A percentile compares a stretch with the other conserved stretches of the same genome.
These are phyloP conservation scores for Gigaspora rosea DNA, from an alignment of 192 early-diverging fungal genomes.

Conservation along the genomic window DNA sequence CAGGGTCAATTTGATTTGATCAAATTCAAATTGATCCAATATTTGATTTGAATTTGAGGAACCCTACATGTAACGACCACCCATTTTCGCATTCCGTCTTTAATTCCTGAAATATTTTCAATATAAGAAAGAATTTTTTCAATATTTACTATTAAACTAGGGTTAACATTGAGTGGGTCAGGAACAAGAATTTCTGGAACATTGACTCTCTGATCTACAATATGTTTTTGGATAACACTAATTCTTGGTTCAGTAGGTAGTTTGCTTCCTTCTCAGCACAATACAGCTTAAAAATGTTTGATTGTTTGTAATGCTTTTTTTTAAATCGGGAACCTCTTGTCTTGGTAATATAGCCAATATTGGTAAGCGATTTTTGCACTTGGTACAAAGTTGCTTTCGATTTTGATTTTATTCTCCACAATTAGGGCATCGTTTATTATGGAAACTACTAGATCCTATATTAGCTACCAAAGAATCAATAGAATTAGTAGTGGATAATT, in stretches of 20 bases:
- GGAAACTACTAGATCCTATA: neutral
- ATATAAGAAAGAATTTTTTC: conserved; percentile 24
- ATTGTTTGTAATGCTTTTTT: neutral
- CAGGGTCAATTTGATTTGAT: too few relatives aligned
- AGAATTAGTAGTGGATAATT: conserved; percentile 19
- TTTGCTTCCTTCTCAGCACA: neutral
- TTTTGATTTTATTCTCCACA: conserved; percentile 17
- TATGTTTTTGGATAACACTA: conserved; percentile 5
- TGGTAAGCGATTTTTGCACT: neutral
- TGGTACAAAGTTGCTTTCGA: conserved; percentile 25
- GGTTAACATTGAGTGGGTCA: too few relatives aligned
- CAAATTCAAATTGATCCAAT: conserved; percentile 1
- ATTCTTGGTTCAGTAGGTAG: neutral
- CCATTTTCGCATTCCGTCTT: conserved; percentile 20
- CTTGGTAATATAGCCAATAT: conserved; percentile 17
- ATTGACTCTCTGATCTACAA: neutral
- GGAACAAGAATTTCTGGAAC: too few relatives aligned
- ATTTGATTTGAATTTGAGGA: neutral
- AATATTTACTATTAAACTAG: conserved; percentile 16
- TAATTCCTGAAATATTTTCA: conserved; percentile 15
- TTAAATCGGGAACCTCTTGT: neutral
- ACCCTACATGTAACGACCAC: conserved; percentile 4
- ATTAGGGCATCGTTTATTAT: neutral
- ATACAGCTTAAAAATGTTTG: conserved; percentile 9
- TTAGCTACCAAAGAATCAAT: conserved; percentile 6